phyloP scores from a whole-genome alignment of 805 yeast species.

The Jamesozyma spencerorum region DNA sequence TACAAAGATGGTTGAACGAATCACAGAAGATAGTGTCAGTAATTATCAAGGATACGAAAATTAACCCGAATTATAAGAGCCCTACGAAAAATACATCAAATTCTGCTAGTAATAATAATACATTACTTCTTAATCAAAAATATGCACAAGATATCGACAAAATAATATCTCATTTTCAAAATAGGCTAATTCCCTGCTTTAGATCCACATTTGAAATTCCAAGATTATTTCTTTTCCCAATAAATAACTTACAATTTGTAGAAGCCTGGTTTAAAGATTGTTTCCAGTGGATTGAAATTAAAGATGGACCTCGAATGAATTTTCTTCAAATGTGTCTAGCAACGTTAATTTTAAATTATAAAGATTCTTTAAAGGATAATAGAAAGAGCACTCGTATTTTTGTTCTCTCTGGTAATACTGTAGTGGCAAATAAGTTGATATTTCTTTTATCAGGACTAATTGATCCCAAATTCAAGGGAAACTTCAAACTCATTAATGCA shows the following conservation, averaged over 20 bases:
- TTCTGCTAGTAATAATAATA: conserved; percentile 5
- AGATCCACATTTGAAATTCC: conserved; percentile 29
- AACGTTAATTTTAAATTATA: conserved; percentile 20
- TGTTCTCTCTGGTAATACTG: conserved; percentile 50
- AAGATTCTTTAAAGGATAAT: conserved; percentile 13
- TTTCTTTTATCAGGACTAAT: conserved; percentile 45
- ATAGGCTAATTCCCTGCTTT: conserved; percentile 26
- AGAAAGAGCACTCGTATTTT: conserved; percentile 39
- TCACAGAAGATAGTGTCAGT: conserved; percentile 16
- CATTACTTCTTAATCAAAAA: conserved; percentile 1
- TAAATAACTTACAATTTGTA: conserved; percentile 21
- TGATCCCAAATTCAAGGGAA: conserved; percentile 28
- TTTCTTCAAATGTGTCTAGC: conserved; percentile 25
- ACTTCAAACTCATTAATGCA: not conserved
- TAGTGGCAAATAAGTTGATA: conserved; percentile 49
- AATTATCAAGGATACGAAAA: conserved; percentile 1
- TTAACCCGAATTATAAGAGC: not conserved
- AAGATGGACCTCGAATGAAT: conserved; percentile 32
- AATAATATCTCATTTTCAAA: conserved; percentile 23
- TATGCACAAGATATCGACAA: conserved; percentile 17
- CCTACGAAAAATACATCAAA: not conserved
- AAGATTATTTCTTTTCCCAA: conserved; percentile 30
- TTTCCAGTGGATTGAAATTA: conserved; percentile 35
- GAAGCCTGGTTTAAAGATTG: conserved; percentile 34
- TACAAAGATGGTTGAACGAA: conserved; percentile 25